Conservation (phyloP, 225 moss, liverwort and hornwort species). For the Physcomitrium patens region DNA sequence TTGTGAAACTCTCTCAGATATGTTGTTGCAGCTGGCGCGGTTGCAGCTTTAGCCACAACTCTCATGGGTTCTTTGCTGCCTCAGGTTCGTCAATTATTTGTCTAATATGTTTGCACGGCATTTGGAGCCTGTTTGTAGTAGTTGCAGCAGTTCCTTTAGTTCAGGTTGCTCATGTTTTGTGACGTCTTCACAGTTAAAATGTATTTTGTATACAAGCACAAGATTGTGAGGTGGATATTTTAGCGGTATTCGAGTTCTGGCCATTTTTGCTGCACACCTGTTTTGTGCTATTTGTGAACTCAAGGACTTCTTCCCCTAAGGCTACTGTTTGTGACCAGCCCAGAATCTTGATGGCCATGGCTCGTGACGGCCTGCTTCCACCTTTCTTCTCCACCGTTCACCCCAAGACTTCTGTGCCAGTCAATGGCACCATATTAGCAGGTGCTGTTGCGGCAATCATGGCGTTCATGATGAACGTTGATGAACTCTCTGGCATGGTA, state of each 20-base stretch:
- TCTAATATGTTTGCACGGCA: neutral
- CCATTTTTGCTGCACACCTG: neutral
- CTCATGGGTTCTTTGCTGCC: constrained; percentile 97
- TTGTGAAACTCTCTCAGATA: constrained; percentile 51
- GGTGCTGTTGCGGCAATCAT: constrained; percentile 62
- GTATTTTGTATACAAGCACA: too few species aligned
- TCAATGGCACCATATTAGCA: constrained; percentile 78
- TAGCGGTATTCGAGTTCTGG: neutral
- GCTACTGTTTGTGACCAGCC: constrained; percentile 73
- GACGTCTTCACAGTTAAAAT: too few species aligned
- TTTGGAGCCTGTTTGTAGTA: neutral
- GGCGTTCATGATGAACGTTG: constrained; percentile 84
- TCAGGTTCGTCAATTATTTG: constrained; percentile 61
- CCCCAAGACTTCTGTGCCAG: constrained; percentile 72
- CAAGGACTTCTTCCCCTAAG: constrained; percentile 16
- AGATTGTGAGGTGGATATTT: too few species aligned
- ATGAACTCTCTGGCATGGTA: constrained; percentile 95
- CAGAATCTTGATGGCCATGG: constrained; percentile 99
- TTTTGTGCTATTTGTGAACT: constrained; percentile 4
- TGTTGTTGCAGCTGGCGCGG: constrained; percentile 91
- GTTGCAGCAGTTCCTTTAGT: neutral
- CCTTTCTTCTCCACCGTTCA: constrained; percentile 74
- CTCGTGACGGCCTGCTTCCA: constrained; percentile 92
- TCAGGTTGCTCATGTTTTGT: neutral
- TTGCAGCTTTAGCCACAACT: constrained; percentile 83